Evolutionary conservation across 495 filamentous ascomycete species (phyloP).

Genomic region (Podospora sp.): DNA sequence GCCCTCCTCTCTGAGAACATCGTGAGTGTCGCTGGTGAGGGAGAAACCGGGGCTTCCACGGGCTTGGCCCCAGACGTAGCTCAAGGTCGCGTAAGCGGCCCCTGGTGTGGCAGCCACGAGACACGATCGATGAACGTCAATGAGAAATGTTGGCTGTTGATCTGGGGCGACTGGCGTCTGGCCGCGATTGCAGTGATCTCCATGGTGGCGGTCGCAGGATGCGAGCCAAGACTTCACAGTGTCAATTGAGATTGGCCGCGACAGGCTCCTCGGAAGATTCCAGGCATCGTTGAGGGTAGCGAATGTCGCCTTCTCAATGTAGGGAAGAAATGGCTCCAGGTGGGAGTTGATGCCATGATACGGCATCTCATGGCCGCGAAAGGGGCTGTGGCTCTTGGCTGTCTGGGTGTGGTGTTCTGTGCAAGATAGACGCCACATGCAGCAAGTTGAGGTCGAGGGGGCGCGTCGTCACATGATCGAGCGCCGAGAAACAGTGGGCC

Average conservation of each 20-base stretch:
- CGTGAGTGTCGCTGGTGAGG: slow-evolving; percentile 11
- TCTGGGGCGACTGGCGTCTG: background rate
- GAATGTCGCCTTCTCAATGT: slow-evolving; percentile 23
- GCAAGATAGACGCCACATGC: background rate
- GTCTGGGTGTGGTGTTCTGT: background rate
- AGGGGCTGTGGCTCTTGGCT: background rate
- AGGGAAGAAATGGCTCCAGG: slow-evolving; percentile 24
- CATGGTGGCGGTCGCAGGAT: slow-evolving; percentile 24
- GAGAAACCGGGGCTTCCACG: background rate
- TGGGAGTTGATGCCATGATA: slow-evolving; percentile 23
- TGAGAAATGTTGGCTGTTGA: slow-evolving; percentile 19
- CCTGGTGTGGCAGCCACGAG: slow-evolving; percentile 12
- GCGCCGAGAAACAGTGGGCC: background rate
- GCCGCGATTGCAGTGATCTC: slow-evolving; percentile 7
- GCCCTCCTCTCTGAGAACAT: background rate
- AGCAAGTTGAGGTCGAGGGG: too few species aligned
- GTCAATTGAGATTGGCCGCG: slow-evolving; percentile 19
- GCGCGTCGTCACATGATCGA: background rate
- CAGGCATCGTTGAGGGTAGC: background rate
- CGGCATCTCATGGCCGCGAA: slow-evolving; percentile 14
- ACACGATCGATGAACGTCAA: slow-evolving; percentile 24
- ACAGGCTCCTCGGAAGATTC: slow-evolving; percentile 17
- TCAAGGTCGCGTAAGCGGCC: slow-evolving; percentile 24
- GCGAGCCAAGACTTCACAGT: slow-evolving; percentile 23
- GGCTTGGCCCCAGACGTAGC: slow-evolving; percentile 32